Base-by-base conservation (phyloP, 495 filamentous ascomycete genomes). In the Aspergillus leporis region DNA sequence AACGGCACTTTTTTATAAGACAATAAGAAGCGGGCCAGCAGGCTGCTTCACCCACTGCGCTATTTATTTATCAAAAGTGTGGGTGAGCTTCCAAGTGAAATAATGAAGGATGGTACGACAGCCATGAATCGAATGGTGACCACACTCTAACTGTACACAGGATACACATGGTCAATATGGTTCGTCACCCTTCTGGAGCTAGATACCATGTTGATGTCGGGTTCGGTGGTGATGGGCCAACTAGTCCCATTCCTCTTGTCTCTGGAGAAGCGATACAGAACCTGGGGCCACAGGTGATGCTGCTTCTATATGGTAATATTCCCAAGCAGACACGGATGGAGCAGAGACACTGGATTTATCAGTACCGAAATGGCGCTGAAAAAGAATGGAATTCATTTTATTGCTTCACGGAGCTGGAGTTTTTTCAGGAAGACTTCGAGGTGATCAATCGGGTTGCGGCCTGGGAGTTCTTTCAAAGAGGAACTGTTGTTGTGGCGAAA, bases 131-230 rank as follows among this genome's bases (percentile, higher is more conserved):
- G n/a, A n/a, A n/a, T n/a, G n/a, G n/a, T n/a, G n/a, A n/a, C n/a
- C n/a, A n/a, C n/a, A n/a, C n/a, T 28, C 36, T 40, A n/a, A 40
- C 36, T 13, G 2, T 2, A 3, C 10, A 55, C 46, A 87, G 86
- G 83, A 77, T 73, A 19, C 90, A 93, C 68, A 87, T 90, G 70
- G 79, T 88, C 32, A 90, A 86, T 67, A 80, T 93, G 32, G 81
- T 91, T 36, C 78, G 74, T 10, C 75, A 92, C 6, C 60, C 70
- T 21, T 63, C 66, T 8, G 70, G 67, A 13, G 23, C 63, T 10
- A 76, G 76, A 58, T 90, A 83, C 55, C 75, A 84, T 45, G 74
- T 92, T 3, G 90, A 95, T 59, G 87, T 90, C 13, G 89, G 82
- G 0, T 92, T 92, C 55, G 91, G 90, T 5, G 74, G 77, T 19